Conservation (phyloP, 2,329 filamentous ascomycete genomes). For the Seiridium cupressi region DNA sequence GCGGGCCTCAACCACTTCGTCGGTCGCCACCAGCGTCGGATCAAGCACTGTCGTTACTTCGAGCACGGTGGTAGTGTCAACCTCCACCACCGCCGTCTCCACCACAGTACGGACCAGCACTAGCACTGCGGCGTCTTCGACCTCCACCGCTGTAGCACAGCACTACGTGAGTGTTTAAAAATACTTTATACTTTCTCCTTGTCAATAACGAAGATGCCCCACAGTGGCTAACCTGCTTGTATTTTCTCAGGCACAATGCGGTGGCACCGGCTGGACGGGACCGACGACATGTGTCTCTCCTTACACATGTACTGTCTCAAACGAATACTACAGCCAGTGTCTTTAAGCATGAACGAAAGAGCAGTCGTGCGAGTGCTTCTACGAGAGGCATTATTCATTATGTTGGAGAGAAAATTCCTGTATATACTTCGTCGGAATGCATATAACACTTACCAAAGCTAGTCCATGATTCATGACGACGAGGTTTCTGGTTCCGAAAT, state of each 20-base stretch:
- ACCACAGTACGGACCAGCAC: slow-evolving; percentile 1
- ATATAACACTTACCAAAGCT: no score
- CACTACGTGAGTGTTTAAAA: slow-evolving; percentile 3
- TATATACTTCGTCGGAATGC: no score
- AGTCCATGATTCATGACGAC: no score
- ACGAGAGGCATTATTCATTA: no score
- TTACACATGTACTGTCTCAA: slow-evolving; percentile 16
- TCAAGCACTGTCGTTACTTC: not conserved
- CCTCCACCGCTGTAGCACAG: not conserved
- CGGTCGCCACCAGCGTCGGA: not conserved
- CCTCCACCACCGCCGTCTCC: not conserved
- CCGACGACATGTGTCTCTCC: slow-evolving; percentile 14
- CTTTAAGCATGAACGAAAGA: slow-evolving; percentile 4
- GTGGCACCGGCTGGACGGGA: slow-evolving; percentile 15
- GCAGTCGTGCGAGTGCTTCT: no score
- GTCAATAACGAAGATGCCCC: not conserved
- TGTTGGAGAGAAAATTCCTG: no score
- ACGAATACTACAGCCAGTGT: slow-evolving; percentile 17
- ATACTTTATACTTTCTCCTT: not conserved
- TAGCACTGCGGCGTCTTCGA: not conserved
- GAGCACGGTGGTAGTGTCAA: not conserved
- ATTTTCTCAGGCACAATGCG: slow-evolving; percentile 12
- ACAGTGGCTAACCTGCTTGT: not conserved
- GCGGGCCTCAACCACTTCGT: not conserved
- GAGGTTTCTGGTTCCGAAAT: no score